Evolutionary conservation across 345 rosid species (phyloP).

Genomic region (Populus alba): DNA sequence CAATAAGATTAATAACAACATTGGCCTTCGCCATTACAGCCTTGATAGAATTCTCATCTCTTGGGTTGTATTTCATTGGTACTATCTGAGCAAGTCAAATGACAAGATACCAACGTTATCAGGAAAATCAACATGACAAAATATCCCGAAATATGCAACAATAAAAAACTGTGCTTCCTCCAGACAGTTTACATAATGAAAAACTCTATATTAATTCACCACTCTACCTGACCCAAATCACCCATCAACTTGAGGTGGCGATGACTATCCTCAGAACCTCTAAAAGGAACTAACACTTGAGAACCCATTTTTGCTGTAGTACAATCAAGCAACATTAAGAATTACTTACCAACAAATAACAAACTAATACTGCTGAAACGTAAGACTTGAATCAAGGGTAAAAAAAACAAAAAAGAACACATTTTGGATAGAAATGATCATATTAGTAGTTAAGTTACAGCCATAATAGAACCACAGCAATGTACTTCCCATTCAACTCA

Average conservation of each 20-base stretch:
- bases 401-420: neutral
- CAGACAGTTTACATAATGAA: neutral
- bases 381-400: too few relatives aligned
- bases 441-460: neutral
- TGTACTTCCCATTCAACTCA: slow-evolving; percentile 32
- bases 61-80: slow-evolving; percentile 85
- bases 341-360: neutral
- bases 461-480: neutral
- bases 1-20: slow-evolving; percentile 92
- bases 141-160: neutral
- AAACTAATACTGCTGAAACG: neutral
- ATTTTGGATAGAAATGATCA: neutral
- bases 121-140: neutral
- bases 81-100: slow-evolving; percentile 60
- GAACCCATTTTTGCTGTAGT: slow-evolving; percentile 89
- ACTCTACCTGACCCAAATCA: slow-evolving; percentile 89
- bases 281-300: slow-evolving; percentile 94
- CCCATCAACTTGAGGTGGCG: slow-evolving; percentile 99
- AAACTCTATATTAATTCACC: neutral
- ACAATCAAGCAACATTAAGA: neutral
- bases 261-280: slow-evolving; percentile 87
- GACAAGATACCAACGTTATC: neutral
- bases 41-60: slow-evolving; percentile 89
- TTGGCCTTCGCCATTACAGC: slow-evolving; percentile 99
- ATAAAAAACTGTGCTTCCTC: neutral